Evolutionary conservation across 2,329 filamentous ascomycete species (phyloP), one percentile per base, ranked within the genome.

Genomic region (Apiospora phragmitis): DNA sequence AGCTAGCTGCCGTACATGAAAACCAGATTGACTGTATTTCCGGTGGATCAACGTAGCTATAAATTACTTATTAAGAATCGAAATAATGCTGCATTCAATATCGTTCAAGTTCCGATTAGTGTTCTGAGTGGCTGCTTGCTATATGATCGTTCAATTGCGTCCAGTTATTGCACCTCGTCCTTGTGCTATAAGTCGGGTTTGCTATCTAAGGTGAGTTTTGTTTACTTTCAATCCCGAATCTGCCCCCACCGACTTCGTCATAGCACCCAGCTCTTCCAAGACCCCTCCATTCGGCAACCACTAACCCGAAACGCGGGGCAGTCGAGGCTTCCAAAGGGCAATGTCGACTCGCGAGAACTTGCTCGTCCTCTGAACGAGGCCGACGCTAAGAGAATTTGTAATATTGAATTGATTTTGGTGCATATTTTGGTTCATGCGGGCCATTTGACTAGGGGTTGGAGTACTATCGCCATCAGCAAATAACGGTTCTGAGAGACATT

Each of bases 241-340:
- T 32, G 51, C 51, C 51, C 51, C 51, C 26, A 32, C 29, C 21
- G 38, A 38, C 32, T 62, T 38, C 55, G 55, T 62, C 55, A 62
- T 62, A 32, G 55, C 29, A 38, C 18, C 18, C 18, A 38, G 18
- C 32, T 2, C 51, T 2, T 35, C 8, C 16, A 59, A 21, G 26
- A 32, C 29, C 18, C 51, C 51, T 59, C 51, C 55, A 24, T 14
- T 67, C 65, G 65, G 65, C 12, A 16, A 6, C 26, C 18, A 47
- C n/a, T 67, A n/a, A 67, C 65, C 65, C 65, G 65, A 67, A 24
- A 67, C 41, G 65, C 65, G 65, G 65, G 65, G 65, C 65, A 67
- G 16, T 11, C 16, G 51, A 32, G n/a, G 51, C 51, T 59, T 9
- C 24, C 14, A 51, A 49, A n/a, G n/a, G n/a, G n/a, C n/a, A n/a